Base-by-base conservation (phyloP, 177 flowering plant genomes). In the Telopea speciosissima region DNA sequence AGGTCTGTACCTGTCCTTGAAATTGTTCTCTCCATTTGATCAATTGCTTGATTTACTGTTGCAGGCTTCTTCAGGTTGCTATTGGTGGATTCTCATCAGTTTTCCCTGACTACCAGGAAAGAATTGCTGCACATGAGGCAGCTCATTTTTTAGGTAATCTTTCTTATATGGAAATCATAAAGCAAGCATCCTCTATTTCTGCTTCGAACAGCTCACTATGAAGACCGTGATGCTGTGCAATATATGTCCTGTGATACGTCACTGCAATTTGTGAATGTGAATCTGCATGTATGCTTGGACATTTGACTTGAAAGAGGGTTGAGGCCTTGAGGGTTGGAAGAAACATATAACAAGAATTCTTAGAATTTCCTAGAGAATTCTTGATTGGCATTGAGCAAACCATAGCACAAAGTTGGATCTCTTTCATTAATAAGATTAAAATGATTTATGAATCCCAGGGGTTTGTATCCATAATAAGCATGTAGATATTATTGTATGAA, bases 11-110 rank as follows among this genome's bases (percentile, higher is more conserved):
- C 40, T 36, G 40, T 36, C 8, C 40, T 36, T 2, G 40, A 36
- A 36, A 36, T 8, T 49, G 5, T 49, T 16, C 54, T 49, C 54
- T 49, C 24, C 14, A 24, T 21, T 19, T 12, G 19, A 24, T 28
- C 67, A 33, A 62, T 62, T 3, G 5, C 68, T 64, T 14, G 13
- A 64, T 67, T 70, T 74, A 40, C 23, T 75, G 63, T 49, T 71
- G 23, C 65, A 94, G 99, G 86, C 93, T 94, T 81, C 99, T 94
- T 79, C 99, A 94, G 84, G 99, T 89, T 68, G 93, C 89, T 60
- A 92, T 92, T 56, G 83, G 85, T 72, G 90, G 88, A 65, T 94
- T 94, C 79, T 92, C 99, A 49, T 36, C 91, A 5, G 79, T 92
- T 68, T 90, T 92, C 67, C 97, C 97, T 42, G 99, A 94, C 79